These are phyloP conservation scores for Neurospora sp. DNA, from an alignment of 2,329 filamentous ascomycete species.

Conservation along the genomic window DNA sequence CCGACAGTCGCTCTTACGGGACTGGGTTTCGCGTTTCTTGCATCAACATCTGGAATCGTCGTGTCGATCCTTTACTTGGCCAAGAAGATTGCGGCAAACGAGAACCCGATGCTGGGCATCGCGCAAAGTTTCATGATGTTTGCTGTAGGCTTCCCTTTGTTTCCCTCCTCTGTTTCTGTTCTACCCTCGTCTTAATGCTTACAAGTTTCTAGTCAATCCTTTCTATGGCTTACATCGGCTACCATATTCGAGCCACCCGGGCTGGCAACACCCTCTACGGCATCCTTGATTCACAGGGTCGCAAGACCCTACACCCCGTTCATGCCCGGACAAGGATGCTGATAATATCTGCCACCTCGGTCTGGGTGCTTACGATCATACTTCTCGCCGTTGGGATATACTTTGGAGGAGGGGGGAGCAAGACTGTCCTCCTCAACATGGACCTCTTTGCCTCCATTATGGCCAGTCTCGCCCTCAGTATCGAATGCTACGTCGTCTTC, in stretches of 20 bases:
- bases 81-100: background rate
- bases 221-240: slow-evolving; percentile 21
- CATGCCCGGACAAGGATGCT: slow-evolving; percentile 23
- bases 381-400: slow-evolving; percentile 17
- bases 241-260: slow-evolving; percentile 21
- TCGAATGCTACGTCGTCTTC: slow-evolving; percentile 10
- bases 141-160: slow-evolving; percentile 5
- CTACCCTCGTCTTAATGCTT: background rate
- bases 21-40: slow-evolving; percentile 1
- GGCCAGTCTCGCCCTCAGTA: slow-evolving; percentile 4
- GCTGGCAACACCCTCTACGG: slow-evolving; percentile 14
- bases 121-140: slow-evolving; percentile 14
- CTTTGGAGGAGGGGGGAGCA: slow-evolving; percentile 2
- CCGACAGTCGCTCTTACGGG: slow-evolving; percentile 4
- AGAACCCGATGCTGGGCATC: slow-evolving; percentile 1
- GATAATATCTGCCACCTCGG: slow-evolving; percentile 17
- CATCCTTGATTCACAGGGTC: slow-evolving; percentile 8
- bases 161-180: background rate
- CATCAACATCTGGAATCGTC: slow-evolving; percentile 6
- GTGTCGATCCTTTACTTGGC: slow-evolving; percentile 6
- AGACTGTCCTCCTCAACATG: slow-evolving; percentile 12
- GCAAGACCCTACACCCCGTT: slow-evolving; percentile 20
- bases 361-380: slow-evolving; percentile 22
- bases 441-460: slow-evolving; percentile 20
- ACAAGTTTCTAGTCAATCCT: slow-evolving; percentile 18